phyloP scores from a whole-genome alignment of 345 rosid species.

The Salix viminalis region DNA sequence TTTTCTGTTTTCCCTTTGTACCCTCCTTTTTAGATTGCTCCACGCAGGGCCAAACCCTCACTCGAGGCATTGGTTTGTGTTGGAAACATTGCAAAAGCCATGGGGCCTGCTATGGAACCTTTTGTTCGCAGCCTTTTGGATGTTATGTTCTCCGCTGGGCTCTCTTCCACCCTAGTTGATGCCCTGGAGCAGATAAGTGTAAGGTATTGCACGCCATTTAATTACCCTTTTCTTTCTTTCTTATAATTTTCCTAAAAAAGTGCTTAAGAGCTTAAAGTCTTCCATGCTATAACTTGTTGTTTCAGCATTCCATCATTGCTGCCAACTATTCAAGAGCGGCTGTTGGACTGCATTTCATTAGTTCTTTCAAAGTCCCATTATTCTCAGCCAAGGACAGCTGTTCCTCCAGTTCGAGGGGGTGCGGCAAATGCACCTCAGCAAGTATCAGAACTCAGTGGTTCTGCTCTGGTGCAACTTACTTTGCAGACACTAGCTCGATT shows the following conservation, averaged over 20 bases:
- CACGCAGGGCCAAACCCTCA: constrained; percentile 92
- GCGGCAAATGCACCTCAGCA: constrained; percentile 47
- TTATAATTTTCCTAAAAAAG: background rate
- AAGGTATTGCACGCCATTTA: constrained; percentile 40
- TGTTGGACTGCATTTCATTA: constrained; percentile 70
- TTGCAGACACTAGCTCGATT: constrained; percentile 91
- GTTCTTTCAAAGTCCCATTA: constrained; percentile 78
- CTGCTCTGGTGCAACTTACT: constrained; percentile 89
- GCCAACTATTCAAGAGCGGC: constrained; percentile 78
- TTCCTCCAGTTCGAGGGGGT: constrained; percentile 53
- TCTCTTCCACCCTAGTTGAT: constrained; percentile 76
- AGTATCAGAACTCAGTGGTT: constrained; percentile 58
- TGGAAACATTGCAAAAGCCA: constrained; percentile 95
- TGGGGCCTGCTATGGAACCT: constrained; percentile 81
- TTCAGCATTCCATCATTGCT: constrained; percentile 88
- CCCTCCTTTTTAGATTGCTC: constrained; percentile 66
- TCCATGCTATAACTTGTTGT: constrained; percentile 16
- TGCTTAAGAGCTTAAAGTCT: background rate
- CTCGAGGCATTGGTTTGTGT: constrained; percentile 96
- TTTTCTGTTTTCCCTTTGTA: background rate
- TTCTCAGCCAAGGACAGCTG: constrained; percentile 63
- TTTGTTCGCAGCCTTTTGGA: constrained; percentile 79
- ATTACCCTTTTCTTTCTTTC: constrained; percentile 7
- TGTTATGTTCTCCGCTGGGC: constrained; percentile 82
- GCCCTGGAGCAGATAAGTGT: constrained; percentile 82